phyloP scores from a whole-genome alignment of 352 stramenopile genomes.

The Peronospora belbahrii region DNA sequence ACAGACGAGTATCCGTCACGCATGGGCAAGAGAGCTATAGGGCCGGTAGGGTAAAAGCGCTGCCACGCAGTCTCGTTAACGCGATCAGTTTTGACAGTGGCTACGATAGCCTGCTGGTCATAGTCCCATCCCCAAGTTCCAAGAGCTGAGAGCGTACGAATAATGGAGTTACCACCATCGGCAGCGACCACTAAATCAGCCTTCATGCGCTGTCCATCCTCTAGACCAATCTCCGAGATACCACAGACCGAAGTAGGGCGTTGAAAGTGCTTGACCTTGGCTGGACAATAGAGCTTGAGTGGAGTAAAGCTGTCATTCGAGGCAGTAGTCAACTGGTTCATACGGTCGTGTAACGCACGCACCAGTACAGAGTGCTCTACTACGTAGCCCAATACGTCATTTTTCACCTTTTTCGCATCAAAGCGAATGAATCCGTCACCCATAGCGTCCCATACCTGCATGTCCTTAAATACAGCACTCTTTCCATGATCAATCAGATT shows the following conservation, averaged over 20 bases:
- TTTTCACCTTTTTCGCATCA: slow-evolving; percentile 52
- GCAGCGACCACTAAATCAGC: slow-evolving; percentile 81
- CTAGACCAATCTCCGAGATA: slow-evolving; percentile 56
- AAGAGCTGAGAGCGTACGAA: slow-evolving; percentile 77
- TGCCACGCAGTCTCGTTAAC: slow-evolving; percentile 85
- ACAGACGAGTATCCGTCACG: slow-evolving; percentile 86
- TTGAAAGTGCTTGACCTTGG: slow-evolving; percentile 79
- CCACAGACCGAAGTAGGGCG: slow-evolving; percentile 36
- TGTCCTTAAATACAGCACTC: slow-evolving; percentile 72
- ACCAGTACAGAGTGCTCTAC: slow-evolving; percentile 86
- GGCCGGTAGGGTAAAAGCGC: slow-evolving; percentile 85
- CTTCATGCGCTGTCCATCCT: slow-evolving; percentile 61
- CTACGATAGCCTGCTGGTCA: slow-evolving; percentile 88
- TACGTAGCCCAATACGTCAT: slow-evolving; percentile 71
- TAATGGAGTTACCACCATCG: slow-evolving; percentile 86
- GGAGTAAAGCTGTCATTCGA: slow-evolving; percentile 41
- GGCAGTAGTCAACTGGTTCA: slow-evolving; percentile 56
- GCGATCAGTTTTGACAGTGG: slow-evolving; percentile 82
- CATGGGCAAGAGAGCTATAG: slow-evolving; percentile 85
- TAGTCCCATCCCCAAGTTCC: slow-evolving; percentile 90
- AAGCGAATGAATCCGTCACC: slow-evolving; percentile 86
- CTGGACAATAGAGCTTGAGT: slow-evolving; percentile 64
- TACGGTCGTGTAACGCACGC: slow-evolving; percentile 76
- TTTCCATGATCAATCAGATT: slow-evolving; percentile 48
- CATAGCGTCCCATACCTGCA: slow-evolving; percentile 89